Evolutionary conservation across 192 early-diverging fungal species (phyloP).

Genomic region (Kickxella alabastrina): DNA sequence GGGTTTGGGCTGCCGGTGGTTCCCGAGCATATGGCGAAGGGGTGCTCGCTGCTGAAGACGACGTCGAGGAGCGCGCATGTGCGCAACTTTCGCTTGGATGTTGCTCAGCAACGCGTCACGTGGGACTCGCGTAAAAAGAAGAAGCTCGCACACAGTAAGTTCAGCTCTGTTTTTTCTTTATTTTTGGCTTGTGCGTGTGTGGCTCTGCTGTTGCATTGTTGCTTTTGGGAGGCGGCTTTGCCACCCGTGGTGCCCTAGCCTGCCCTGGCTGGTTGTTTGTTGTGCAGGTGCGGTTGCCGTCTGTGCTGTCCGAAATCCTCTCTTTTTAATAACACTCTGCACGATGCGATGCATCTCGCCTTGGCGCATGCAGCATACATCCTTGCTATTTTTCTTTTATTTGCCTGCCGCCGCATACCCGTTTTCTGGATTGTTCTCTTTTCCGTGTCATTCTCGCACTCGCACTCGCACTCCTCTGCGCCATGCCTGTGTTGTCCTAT

Average conservation of each 20-base stretch:
- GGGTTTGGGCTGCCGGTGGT: constrained; percentile 26
- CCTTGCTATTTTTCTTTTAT: too few species aligned
- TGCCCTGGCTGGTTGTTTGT: not conserved
- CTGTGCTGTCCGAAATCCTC: too few species aligned
- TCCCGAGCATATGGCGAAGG: constrained; percentile 34
- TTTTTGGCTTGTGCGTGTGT: not conserved
- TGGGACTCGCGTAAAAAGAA: constrained; percentile 53
- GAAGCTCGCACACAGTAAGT: constrained; percentile 53
- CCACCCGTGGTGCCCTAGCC: too few species aligned
- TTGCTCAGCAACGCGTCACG: constrained; percentile 51
- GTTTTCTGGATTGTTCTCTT: not conserved
- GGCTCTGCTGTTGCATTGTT: not conserved
- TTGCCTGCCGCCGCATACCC: not conserved
- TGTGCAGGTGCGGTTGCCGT: not conserved
- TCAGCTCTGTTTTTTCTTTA: not conserved
- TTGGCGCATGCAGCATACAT: too few species aligned
- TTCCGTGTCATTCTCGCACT: too few species aligned
- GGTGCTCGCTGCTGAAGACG: constrained; percentile 47
- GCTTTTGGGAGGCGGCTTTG: not conserved
- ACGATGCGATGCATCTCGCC: too few species aligned
- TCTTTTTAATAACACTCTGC: too few species aligned
- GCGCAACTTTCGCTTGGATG: constrained; percentile 50
- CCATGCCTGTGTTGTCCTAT: too few species aligned
- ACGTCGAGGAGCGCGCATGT: constrained; percentile 36
- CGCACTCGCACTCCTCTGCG: too few species aligned